These are phyloP conservation scores for Fusarium verrucosum DNA, from an alignment of 2,329 filamentous ascomycete genomes.

Conservation along the genomic window DNA sequence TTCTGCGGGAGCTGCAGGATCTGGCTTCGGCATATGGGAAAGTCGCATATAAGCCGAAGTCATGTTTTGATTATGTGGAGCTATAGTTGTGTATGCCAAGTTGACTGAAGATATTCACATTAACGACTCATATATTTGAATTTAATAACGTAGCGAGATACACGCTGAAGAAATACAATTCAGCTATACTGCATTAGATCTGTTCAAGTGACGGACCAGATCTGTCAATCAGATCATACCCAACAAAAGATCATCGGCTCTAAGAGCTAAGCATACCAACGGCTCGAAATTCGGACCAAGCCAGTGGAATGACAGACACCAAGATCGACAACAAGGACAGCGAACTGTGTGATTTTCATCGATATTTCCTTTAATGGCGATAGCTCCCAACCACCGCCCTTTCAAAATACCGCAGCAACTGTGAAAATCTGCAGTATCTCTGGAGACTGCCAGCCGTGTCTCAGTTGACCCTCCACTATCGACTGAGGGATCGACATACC, in stretches of 20 bases:
- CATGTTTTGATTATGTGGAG: conserved; percentile 1
- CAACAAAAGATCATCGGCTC: conserved; percentile 22
- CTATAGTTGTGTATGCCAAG: not conserved
- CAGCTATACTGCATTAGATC: not conserved
- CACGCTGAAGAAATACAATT: too few species aligned
- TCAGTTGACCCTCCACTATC: conserved; percentile 33
- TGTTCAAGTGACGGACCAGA: not conserved
- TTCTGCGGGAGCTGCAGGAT: conserved; percentile 37
- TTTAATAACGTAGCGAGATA: too few species aligned
- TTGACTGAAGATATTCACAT: not conserved
- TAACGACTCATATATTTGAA: too few species aligned
- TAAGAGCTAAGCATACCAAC: conserved; percentile 20
- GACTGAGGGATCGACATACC: conserved; percentile 24
- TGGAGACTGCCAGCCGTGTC: conserved; percentile 21
- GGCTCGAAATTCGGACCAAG: conserved; percentile 20
- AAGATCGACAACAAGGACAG: conserved; percentile 22
- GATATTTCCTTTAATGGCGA: conserved; percentile 10
- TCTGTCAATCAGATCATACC: conserved; percentile 1
- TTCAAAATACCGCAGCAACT: conserved; percentile 31
- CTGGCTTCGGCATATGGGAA: conserved; percentile 30
- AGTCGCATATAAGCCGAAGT: conserved; percentile 27
- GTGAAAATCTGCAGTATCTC: not conserved
- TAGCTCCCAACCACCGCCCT: conserved; percentile 32
- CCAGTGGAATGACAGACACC: conserved; percentile 25
- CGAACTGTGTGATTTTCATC: conserved; percentile 9